Percentiles rank a stretch among this genome's conserved stretches.
These are phyloP conservation scores for Aureobasidium sp. DNA, from an alignment of 2,329 filamentous ascomycete species.

Conservation along the genomic window DNA sequence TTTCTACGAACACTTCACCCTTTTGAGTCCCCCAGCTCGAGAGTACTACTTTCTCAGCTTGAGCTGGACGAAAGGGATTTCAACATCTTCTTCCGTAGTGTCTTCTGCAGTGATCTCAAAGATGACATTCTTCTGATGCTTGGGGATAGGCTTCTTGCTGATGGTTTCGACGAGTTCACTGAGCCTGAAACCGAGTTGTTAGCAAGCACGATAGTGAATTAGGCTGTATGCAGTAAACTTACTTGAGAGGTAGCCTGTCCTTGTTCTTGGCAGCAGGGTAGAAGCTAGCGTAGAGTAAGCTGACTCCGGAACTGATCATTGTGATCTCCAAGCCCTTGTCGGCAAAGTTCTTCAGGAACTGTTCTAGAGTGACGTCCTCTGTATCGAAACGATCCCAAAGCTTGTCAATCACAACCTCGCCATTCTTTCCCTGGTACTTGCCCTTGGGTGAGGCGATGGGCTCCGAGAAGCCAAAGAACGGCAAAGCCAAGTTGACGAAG, in stretches of 20 bases:
- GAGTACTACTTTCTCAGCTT: slow-evolving; percentile 50
- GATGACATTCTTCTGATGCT: slow-evolving; percentile 90
- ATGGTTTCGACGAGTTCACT: slow-evolving; percentile 82
- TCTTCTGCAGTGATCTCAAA: slow-evolving; percentile 95
- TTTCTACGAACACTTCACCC: neutral
- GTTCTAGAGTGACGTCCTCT: slow-evolving; percentile 71
- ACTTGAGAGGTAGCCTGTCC: slow-evolving; percentile 69
- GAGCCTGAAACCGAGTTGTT: slow-evolving; percentile 51
- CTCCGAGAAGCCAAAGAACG: slow-evolving; percentile 98
- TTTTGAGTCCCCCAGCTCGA: neutral
- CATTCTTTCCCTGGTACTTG: slow-evolving; percentile 71
- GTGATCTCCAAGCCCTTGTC: slow-evolving; percentile 72
- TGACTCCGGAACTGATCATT: slow-evolving; percentile 97
- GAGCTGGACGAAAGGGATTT: slow-evolving; percentile 94
- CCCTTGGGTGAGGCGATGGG: slow-evolving; percentile 92
- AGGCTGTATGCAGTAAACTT: slow-evolving; percentile 33
- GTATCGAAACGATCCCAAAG: slow-evolving; percentile 98
- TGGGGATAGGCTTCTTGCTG: slow-evolving; percentile 84
- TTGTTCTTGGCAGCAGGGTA: slow-evolving; percentile 76
- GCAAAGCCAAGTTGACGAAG: slow-evolving; percentile 90
- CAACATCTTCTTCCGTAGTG: slow-evolving; percentile 81
- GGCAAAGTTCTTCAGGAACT: slow-evolving; percentile 78
- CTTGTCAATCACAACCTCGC: slow-evolving; percentile 81
- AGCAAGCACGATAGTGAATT: slow-evolving; percentile 18
- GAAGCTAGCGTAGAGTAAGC: slow-evolving; percentile 88